phyloP scores from a whole-genome alignment of 2,329 filamentous ascomycete genomes.

The Trichocomaceae sp. region DNA sequence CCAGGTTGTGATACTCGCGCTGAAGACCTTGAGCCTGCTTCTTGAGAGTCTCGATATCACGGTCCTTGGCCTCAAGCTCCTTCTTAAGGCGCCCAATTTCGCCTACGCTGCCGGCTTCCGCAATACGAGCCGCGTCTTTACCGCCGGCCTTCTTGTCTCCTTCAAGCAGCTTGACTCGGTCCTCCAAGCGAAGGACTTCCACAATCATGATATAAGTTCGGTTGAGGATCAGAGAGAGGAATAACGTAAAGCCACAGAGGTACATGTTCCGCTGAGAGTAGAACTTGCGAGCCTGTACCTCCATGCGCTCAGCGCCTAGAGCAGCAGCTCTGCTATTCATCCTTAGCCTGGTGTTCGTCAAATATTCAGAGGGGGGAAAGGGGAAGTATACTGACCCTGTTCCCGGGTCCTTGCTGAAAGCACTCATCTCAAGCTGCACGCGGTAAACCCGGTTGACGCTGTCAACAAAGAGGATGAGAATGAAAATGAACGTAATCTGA shows the following conservation, averaged over 20 bases:
- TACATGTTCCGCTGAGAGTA: constrained; percentile 99
- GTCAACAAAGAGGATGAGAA: constrained; percentile 95
- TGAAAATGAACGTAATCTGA: constrained; percentile 96
- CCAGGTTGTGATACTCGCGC: constrained; percentile 77
- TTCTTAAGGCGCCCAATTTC: constrained; percentile 70
- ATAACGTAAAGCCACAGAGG: constrained; percentile 97
- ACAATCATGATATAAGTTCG: constrained; percentile 98
- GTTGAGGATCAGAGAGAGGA: constrained; percentile 95
- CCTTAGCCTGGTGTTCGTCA: constrained; percentile 2
- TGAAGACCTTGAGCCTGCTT: constrained; percentile 82
- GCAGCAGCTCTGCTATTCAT: constrained; percentile 46
- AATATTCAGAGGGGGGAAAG: not conserved
- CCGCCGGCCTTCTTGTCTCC: constrained; percentile 53
- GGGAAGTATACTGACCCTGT: constrained; percentile 42
- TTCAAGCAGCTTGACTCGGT: constrained; percentile 79
- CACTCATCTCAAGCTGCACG: constrained; percentile 79
- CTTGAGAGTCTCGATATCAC: constrained; percentile 60
- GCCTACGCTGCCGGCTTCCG: constrained; percentile 64
- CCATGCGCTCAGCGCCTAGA: constrained; percentile 88
- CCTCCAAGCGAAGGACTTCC: constrained; percentile 84
- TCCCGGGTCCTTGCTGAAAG: constrained; percentile 56
- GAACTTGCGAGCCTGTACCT: constrained; percentile 99
- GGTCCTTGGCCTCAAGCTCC: constrained; percentile 32
- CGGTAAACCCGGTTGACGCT: constrained; percentile 95
- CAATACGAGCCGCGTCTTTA: constrained; percentile 67